These are phyloP conservation scores for Friedmanniomyces simplex DNA, from an alignment of 495 filamentous ascomycete species.

Conservation along the genomic window DNA sequence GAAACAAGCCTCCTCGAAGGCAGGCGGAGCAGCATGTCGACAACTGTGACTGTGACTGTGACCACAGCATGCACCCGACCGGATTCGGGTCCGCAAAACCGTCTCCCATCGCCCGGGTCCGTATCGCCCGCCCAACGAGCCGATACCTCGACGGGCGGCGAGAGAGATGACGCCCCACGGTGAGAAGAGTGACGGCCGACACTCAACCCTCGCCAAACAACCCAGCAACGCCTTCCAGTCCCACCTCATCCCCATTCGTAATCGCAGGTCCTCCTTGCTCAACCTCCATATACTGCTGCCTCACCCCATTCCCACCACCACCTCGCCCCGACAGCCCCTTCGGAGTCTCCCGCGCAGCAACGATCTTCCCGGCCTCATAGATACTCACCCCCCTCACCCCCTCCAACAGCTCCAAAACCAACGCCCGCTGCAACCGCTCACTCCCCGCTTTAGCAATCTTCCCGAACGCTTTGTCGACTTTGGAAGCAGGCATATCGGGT, in stretches of 20 bases:
- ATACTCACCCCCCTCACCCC: conserved; percentile 81
- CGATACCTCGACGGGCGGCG: too few species aligned
- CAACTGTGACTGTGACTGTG: too few species aligned
- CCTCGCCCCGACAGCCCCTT: conserved; percentile 27
- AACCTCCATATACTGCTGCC: conserved; percentile 41
- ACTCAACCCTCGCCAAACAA: conserved; percentile 44
- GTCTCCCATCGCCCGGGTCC: too few species aligned
- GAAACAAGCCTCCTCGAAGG: too few species aligned
- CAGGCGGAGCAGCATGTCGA: too few species aligned
- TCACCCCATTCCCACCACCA: conserved; percentile 36
- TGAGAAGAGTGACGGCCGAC: background rate
- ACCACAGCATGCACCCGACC: too few species aligned
- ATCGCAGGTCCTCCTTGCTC: conserved; percentile 45
- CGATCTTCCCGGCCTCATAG: conserved; percentile 74
- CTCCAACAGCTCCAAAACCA: conserved; percentile 79
- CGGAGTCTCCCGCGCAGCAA: conserved; percentile 29
- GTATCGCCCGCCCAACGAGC: too few species aligned
- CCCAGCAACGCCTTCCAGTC: conserved; percentile 51
- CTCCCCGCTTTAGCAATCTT: conserved; percentile 41
- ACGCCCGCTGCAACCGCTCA: conserved; percentile 63
- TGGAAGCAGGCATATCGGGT: conserved; percentile 46
- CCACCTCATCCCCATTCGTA: conserved; percentile 21
- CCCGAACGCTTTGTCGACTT: conserved; percentile 52
- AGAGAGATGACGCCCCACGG: too few species aligned
- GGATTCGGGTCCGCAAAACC: too few species aligned